Percentiles rank a stretch among this genome's conserved stretches.
phyloP scores from a whole-genome alignment of 2,329 filamentous ascomycete genomes.

The Septoria linicola region DNA sequence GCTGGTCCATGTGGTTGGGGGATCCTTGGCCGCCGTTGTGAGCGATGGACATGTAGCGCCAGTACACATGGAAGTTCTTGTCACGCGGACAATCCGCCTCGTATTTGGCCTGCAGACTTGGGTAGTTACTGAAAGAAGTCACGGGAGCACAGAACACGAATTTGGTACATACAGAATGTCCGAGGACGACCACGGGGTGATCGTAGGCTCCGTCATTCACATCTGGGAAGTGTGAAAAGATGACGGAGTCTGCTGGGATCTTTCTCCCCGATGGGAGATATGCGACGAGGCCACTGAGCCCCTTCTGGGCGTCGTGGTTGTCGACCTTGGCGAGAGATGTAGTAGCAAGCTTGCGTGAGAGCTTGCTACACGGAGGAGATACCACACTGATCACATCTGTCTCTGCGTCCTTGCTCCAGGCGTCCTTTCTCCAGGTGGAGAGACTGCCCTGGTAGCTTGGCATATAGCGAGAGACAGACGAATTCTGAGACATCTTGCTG shows the following conservation, averaged over 20 bases:
- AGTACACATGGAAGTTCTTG: neutral
- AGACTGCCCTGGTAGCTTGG: too few relatives aligned
- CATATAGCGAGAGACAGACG: too few relatives aligned
- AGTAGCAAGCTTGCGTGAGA: too few relatives aligned
- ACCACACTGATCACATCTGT: too few relatives aligned
- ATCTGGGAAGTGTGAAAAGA: neutral
- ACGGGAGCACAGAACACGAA: slow-evolving; percentile 11
- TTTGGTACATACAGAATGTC: neutral
- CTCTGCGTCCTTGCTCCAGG: too few relatives aligned
- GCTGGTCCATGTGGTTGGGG: neutral
- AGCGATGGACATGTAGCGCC: slow-evolving; percentile 1
- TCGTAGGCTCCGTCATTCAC: slow-evolving; percentile 9
- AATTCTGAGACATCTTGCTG: too few relatives aligned
- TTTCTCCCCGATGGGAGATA: neutral
- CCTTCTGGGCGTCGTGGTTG: neutral
- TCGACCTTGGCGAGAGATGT: neutral
- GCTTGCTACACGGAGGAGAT: too few relatives aligned
- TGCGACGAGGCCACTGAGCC: neutral
- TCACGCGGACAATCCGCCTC: neutral
- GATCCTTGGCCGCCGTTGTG: neutral
- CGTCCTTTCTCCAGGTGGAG: too few relatives aligned
- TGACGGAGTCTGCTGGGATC: neutral
- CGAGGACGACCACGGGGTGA: slow-evolving; percentile 5
- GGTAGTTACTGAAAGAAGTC: slow-evolving; percentile 3
- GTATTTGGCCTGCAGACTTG: slow-evolving; percentile 3